Evolutionary conservation across 78 protist genomes (phyloP).

Genomic region (Emiliania huxleyi): DNA sequence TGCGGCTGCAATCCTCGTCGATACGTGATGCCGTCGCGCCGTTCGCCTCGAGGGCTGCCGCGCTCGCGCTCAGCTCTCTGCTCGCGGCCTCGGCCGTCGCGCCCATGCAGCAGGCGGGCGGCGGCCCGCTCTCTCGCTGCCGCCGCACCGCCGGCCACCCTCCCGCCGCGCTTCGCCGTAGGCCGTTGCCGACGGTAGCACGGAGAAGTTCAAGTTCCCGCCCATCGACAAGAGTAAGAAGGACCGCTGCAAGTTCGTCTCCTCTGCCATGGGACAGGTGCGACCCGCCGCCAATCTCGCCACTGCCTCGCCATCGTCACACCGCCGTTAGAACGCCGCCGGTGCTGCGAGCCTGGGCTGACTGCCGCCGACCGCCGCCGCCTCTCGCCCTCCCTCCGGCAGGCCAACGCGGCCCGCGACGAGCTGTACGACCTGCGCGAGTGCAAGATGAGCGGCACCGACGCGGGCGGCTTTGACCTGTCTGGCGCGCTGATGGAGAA

Average conservation of each 20-base stretch:
- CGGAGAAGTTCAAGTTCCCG: background rate
- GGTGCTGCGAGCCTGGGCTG: no score
- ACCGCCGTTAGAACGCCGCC: no score
- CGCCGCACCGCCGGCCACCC: background rate
- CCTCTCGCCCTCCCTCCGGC: no score
- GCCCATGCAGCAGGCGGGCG: background rate
- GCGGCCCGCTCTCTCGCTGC: no score
- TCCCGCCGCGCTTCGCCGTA: background rate
- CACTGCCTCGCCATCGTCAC: no score
- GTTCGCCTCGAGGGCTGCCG: background rate
- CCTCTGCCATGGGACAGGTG: slow-evolving; percentile 37
- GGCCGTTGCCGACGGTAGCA: background rate
- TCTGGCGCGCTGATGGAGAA: slow-evolving; percentile 32
- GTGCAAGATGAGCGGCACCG: background rate
- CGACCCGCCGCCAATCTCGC: no score
- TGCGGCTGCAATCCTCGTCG: no score
- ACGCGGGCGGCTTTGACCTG: slow-evolving; percentile 14
- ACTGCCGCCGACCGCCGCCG: no score
- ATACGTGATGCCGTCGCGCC: no score
- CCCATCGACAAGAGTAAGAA: background rate
- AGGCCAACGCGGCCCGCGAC: slow-evolving; percentile 40
- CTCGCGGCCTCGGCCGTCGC: background rate
- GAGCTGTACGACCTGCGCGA: slow-evolving; percentile 38
- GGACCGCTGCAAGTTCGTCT: slow-evolving; percentile 30
- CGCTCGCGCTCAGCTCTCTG: background rate